Base-by-base conservation (phyloP, 2,329 filamentous ascomycete genomes). In the Trichoderma sp. region DNA sequence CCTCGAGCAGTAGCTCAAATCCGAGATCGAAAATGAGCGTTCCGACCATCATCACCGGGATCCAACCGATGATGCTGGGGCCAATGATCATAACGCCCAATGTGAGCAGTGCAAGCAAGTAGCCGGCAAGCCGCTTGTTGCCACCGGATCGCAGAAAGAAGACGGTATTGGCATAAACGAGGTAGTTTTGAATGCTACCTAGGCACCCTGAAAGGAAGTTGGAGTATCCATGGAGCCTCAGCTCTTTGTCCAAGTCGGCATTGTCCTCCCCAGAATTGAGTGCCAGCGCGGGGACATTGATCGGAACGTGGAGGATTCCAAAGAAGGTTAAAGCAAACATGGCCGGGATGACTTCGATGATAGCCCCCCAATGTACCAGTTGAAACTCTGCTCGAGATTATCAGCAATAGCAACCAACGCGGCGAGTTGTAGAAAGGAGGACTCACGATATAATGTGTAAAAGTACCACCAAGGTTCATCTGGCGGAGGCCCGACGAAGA, bases 271-370 rank as follows among this genome's bases (percentile, higher is more conserved):
- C 92, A 5, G 91, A 92, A 39, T 92, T 93, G 56, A 97, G 89
- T 0, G 92, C 95, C 66, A 99, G 80, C 2, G 95, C 95, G 2
- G 95, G 95, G 5, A 99, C 93, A 72, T 99, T 99, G 78, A 99
- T 99, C 0, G 95, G 95, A 3, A 99, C 95, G 74, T 99, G 95
- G 3, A 99, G 85, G 64, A 99, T 90, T 60, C 95, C 95, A 72
- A 99, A 99, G 80, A 99, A 99, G 0, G 95, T 98, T 67, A 99
- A 80, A 0, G 95, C 95, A 72, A 99, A 88, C 91, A 99, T 98
- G 34, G 95, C 93, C 0, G 95, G 95, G 34, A 97, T 84, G 1
- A 90, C 93, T 72, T 93, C 88, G n/a, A 83, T 79, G 56, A 99
- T 84, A 3, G 94, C 95, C 51, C 84, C 83, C 90, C 92, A 97